Percentiles rank a stretch among this genome's conserved stretches.
These are phyloP conservation scores for Mucor indicus DNA, from an alignment of 371 early-diverging fungal genomes.

Conservation along the genomic window DNA sequence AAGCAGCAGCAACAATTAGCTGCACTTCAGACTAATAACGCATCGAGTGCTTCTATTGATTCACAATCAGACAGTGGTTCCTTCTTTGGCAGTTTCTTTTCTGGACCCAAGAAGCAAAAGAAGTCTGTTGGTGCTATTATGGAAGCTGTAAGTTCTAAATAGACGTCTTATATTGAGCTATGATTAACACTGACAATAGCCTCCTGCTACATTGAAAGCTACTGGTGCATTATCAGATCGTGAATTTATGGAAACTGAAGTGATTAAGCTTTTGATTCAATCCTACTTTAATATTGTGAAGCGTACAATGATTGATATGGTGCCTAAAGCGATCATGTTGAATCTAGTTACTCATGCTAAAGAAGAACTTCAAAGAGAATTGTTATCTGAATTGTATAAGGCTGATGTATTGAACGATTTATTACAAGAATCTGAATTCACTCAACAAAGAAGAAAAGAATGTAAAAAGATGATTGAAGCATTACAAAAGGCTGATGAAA, in stretches of 20 bases:
- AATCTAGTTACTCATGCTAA: conserved; percentile 91
- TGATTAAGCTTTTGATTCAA: conserved; percentile 94
- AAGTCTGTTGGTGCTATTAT: conserved; percentile 48
- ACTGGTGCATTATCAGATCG: conserved; percentile 93
- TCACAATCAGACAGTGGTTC: conserved; percentile 43
- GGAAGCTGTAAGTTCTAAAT: conserved; percentile 65
- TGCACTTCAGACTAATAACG: conserved; percentile 29
- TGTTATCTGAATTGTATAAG: conserved; percentile 96
- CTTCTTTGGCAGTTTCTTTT: conserved; percentile 97
- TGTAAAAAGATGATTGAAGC: conserved; percentile 98
- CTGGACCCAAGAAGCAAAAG: conserved; percentile 73
- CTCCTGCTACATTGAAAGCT: conserved; percentile 93
- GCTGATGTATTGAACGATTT: conserved; percentile 86
- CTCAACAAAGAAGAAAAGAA: conserved; percentile 88
- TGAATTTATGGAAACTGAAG: conserved; percentile 96
- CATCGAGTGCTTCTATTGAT: conserved; percentile 16
- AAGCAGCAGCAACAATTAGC: conserved; percentile 18
- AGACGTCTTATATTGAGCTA: background rate
- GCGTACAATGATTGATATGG: conserved; percentile 95
- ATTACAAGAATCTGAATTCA: conserved; percentile 93
- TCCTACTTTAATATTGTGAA: conserved; percentile 98
- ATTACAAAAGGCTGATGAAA: conserved; percentile 92
- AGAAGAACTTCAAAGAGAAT: conserved; percentile 92
- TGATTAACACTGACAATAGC: conserved; percentile 39
- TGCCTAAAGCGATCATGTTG: conserved; percentile 99